Evolutionary conservation across 2,329 filamentous ascomycete species (phyloP).

Genomic region (Emmonsia crescens): DNA sequence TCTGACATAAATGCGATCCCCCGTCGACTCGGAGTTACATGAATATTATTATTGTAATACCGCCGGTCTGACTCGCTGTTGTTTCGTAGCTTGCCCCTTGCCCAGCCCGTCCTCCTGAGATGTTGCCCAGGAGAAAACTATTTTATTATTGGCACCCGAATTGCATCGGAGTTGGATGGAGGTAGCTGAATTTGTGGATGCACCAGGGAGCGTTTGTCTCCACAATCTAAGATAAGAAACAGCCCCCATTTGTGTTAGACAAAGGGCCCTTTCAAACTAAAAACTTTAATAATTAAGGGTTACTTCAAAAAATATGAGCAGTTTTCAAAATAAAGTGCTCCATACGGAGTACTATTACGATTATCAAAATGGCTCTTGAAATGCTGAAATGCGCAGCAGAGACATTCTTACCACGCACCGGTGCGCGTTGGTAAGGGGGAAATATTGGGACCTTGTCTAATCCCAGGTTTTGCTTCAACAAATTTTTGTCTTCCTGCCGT

Average conservation of each 20-base stretch:
- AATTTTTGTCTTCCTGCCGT: too few relatives aligned
- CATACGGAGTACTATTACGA: too few relatives aligned
- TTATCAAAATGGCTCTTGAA: too few relatives aligned
- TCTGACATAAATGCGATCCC: neutral
- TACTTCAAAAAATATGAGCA: too few relatives aligned
- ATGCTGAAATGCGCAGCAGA: too few relatives aligned
- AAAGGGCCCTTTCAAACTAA: neutral
- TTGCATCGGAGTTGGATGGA: neutral
- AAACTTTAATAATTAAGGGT: slow-evolving; percentile 1
- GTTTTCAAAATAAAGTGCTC: too few relatives aligned
- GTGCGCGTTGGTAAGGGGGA: too few relatives aligned
- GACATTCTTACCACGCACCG: too few relatives aligned
- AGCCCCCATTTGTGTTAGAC: too few relatives aligned
- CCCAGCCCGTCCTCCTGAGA: neutral
- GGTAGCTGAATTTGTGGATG: neutral
- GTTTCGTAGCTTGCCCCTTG: neutral
- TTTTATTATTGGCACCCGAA: neutral
- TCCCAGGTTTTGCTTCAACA: too few relatives aligned
- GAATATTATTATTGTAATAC: neutral
- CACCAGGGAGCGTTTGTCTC: neutral
- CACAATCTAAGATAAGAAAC: neutral
- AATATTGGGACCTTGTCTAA: too few relatives aligned
- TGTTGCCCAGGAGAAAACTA: neutral
- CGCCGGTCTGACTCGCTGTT: neutral
- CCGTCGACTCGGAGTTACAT: neutral